A percentile compares a stretch with the other conserved stretches of the same genome.
Evolutionary conservation across 2,329 filamentous ascomycete genomes (phyloP).

Genomic region (Cryphonectria nitschkei): DNA sequence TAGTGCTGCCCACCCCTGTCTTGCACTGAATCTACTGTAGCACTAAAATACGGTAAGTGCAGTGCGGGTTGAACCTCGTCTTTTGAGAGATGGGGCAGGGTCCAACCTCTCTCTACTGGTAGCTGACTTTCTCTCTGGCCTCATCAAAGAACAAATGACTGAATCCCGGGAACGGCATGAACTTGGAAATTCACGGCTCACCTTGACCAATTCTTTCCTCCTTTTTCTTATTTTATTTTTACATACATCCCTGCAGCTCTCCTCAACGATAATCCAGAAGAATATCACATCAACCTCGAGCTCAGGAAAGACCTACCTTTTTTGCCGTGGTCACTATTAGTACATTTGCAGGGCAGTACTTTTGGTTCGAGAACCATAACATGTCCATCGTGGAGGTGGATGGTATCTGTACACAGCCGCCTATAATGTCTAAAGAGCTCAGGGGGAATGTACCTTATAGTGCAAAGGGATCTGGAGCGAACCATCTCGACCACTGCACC

Average conservation of each 20-base stretch:
- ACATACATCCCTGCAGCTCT: slow-evolving; percentile 49
- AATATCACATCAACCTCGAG: slow-evolving; percentile 62
- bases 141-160: no score
- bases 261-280: slow-evolving; percentile 69
- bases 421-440: no score
- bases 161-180: no score
- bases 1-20: background rate
- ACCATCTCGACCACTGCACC: no score
- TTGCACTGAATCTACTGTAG: background rate
- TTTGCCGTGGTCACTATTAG: slow-evolving; percentile 74
- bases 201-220: no score
- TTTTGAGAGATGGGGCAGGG: background rate
- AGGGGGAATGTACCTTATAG: no score
- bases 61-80: background rate
- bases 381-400: slow-evolving; percentile 75
- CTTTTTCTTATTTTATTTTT: no score
- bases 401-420: slow-evolving; percentile 65
- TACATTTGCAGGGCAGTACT: slow-evolving; percentile 69
- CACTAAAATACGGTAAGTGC: background rate
- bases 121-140: no score
- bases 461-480: no score
- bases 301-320: slow-evolving; percentile 71
- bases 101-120: background rate
- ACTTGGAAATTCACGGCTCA: no score
- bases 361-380: slow-evolving; percentile 69